These are phyloP conservation scores for Zymoseptoria tritici DNA, from an alignment of 2,329 filamentous ascomycete genomes.

Conservation along the genomic window DNA sequence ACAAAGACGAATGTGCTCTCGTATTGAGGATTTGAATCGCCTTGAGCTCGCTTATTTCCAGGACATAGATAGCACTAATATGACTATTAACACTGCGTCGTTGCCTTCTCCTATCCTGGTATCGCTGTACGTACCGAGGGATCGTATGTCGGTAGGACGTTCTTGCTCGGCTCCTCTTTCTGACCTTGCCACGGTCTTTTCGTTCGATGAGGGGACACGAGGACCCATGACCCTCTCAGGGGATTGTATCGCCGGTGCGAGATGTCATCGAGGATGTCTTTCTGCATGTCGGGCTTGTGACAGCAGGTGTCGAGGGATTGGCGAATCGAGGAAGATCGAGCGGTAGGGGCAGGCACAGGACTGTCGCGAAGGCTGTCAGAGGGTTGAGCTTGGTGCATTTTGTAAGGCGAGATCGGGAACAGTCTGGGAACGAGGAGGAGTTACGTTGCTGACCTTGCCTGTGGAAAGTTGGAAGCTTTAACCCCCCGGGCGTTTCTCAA, in stretches of 20 bases:
- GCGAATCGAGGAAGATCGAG: conserved; percentile 12
- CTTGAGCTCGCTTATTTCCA: conserved; percentile 79
- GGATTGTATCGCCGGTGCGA: conserved; percentile 93
- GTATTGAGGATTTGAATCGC: conserved; percentile 80
- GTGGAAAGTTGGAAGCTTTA: not conserved
- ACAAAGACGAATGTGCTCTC: conserved; percentile 86
- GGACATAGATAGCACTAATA: conserved; percentile 86
- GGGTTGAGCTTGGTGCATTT: conserved; percentile 22
- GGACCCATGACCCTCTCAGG: conserved; percentile 79
- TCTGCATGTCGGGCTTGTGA: conserved; percentile 33
- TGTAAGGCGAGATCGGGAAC: conserved; percentile 3
- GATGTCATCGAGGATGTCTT: conserved; percentile 74
- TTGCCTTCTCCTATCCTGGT: not conserved
- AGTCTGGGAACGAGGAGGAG: not conserved
- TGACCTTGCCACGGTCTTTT: conserved; percentile 90
- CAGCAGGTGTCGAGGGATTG: conserved; percentile 5
- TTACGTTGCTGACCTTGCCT: conserved; percentile 4
- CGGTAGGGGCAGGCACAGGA: conserved; percentile 4
- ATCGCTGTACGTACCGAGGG: conserved; percentile 39
- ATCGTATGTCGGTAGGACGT: conserved; percentile 67
- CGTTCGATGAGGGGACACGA: conserved; percentile 92
- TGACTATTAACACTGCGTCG: conserved; percentile 8
- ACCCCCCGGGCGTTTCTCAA: not conserved
- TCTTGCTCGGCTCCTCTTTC: conserved; percentile 41
- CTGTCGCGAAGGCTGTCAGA: conserved; percentile 16